A percentile compares a stretch with the other conserved stretches of the same genome.
Evolutionary conservation across 345 rosid genomes (phyloP).

Genomic region (Zanthoxylum bungeanum): DNA sequence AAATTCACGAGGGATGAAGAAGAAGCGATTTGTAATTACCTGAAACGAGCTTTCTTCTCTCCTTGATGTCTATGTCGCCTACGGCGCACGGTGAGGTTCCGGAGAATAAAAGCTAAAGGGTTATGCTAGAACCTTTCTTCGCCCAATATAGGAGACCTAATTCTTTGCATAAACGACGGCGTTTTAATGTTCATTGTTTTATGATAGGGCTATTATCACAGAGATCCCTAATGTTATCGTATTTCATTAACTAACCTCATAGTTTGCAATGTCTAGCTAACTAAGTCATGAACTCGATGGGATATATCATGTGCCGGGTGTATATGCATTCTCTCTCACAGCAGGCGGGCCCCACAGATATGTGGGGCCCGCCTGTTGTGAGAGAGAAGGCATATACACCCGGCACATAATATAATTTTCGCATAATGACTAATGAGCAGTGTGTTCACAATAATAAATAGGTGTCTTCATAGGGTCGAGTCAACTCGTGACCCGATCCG

Average conservation of each 20-base stretch:
- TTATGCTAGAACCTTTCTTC: accelerated
- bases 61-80: neutral
- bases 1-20: neutral
- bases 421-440: too few relatives aligned
- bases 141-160: neutral
- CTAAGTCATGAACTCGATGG: neutral
- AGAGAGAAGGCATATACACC: too few relatives aligned
- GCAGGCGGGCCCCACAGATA: too few relatives aligned
- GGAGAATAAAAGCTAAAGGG: neutral
- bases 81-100: neutral
- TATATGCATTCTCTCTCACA: too few relatives aligned
- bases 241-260: neutral
- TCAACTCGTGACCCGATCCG: too few relatives aligned
- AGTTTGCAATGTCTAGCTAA: neutral
- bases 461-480: too few relatives aligned
- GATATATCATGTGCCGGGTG: too few relatives aligned
- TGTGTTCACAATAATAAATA: too few relatives aligned
- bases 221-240: neutral
- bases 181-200: neutral
- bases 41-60: neutral
- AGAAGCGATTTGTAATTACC: neutral
- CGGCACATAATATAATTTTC: too few relatives aligned
- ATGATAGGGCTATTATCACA: neutral
- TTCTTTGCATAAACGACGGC: neutral
- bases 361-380: too few relatives aligned